A percentile compares a stretch with the other conserved stretches of the same genome.
phyloP scores from a whole-genome alignment of 2,329 filamentous ascomycete species.

The Sclerotinia minor region DNA sequence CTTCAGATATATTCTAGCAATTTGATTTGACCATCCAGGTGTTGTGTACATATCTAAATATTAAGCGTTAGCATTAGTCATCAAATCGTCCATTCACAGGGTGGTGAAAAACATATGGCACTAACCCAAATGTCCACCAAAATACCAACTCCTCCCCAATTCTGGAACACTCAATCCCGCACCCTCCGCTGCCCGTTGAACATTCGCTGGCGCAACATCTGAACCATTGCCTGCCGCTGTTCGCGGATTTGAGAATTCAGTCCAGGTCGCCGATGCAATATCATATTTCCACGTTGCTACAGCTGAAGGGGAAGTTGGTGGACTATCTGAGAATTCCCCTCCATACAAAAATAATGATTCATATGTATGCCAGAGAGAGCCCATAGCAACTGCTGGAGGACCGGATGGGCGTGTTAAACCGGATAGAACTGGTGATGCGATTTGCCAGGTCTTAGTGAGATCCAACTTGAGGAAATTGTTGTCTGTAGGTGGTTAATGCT shows the following conservation, averaged over 20 bases:
- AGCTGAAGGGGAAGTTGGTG: conserved; percentile 55
- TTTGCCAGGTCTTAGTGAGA: conserved; percentile 70
- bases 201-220: conserved; percentile 52
- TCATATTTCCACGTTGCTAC: conserved; percentile 71
- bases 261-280: conserved; percentile 60
- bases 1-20: conserved; percentile 67
- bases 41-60: conserved; percentile 50
- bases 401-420: conserved; percentile 66
- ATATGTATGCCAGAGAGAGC: conserved; percentile 75
- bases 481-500: conserved; percentile 46
- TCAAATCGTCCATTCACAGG: not conserved
- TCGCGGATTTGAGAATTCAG: conserved; percentile 58
- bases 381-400: conserved; percentile 69
- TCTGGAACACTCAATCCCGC: conserved; percentile 69
- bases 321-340: conserved; percentile 68
- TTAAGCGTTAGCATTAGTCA: not conserved
- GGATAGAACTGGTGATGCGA: conserved; percentile 60
- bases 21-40: conserved; percentile 65
- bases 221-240: conserved; percentile 66
- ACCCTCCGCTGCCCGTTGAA: conserved; percentile 72
- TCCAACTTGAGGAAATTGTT: conserved; percentile 74
- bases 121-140: conserved; percentile 62
- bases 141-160: conserved; percentile 73
- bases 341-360: conserved; percentile 72
- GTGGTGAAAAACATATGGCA: not conserved